Evolutionary conservation across 108 stramenopile species (phyloP).

Genomic region (Cylindrotheca closterium): DNA sequence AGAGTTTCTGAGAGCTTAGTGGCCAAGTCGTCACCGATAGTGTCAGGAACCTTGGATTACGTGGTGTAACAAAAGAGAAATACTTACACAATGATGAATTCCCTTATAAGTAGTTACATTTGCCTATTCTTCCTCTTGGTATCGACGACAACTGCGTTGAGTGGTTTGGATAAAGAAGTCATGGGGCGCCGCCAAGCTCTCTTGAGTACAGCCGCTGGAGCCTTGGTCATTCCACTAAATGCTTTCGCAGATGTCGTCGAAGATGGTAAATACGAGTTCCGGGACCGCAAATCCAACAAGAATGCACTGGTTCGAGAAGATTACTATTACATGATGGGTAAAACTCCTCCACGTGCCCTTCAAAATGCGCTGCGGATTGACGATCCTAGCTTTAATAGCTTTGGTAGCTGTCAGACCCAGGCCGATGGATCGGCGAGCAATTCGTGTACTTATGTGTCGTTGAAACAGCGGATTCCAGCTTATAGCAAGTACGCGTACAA

Average conservation of each 20-base stretch:
- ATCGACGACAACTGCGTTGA: no score
- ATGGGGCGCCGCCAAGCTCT: conserved; percentile 3
- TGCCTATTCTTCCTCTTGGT: no score
- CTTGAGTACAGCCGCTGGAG: not conserved
- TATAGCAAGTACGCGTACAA: conserved; percentile 71
- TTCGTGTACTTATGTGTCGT: conserved; percentile 65
- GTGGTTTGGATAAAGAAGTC: not conserved
- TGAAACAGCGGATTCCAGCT: conserved; percentile 67
- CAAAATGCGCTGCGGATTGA: conserved; percentile 43
- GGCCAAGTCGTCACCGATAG: no score
- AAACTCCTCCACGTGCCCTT: conserved; percentile 56
- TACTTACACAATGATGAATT: no score
- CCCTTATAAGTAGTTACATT: no score
- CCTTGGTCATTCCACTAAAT: not conserved
- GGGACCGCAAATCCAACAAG: conserved; percentile 67
- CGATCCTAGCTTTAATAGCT: conserved; percentile 72
- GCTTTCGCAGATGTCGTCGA: not conserved
- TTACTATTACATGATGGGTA: conserved; percentile 70
- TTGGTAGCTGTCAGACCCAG: conserved; percentile 54
- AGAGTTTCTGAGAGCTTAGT: no score
- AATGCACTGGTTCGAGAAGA: conserved; percentile 74
- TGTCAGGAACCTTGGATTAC: no score
- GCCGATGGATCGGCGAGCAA: conserved; percentile 43
- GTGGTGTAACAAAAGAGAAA: no score
- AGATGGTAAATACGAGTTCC: conserved; percentile 38